Percentiles rank a stretch among this genome's conserved stretches.
Evolutionary conservation across 2,329 filamentous ascomycete genomes (phyloP).

Genomic region (Hymenoscyphus fructigenus): DNA sequence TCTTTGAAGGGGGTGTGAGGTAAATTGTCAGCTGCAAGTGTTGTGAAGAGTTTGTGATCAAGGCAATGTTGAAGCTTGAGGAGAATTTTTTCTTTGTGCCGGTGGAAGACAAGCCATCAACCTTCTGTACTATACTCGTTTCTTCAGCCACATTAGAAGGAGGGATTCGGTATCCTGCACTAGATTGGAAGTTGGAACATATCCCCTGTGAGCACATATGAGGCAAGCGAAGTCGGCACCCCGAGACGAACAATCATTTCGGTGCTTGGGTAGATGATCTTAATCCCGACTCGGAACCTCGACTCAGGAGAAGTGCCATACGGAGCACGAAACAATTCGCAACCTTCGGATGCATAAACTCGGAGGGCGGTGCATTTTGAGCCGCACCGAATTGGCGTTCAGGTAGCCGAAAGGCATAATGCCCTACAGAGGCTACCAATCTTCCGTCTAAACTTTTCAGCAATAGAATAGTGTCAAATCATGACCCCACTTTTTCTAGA

Average conservation of each 20-base stretch:
- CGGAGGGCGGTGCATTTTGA: neutral
- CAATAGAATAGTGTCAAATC: too few species aligned
- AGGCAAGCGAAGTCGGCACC: neutral
- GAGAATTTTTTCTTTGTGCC: neutral
- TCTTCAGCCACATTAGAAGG: neutral
- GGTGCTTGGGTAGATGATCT: too few species aligned
- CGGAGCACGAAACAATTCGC: neutral
- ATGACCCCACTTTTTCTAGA: too few species aligned
- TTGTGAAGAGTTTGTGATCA: neutral
- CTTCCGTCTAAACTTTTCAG: neutral
- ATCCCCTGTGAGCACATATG: neutral
- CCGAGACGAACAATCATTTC: neutral
- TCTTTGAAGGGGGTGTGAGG: neutral
- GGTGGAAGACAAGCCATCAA: neutral
- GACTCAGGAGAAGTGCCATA: neutral
- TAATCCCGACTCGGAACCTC: neutral
- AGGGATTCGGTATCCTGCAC: neutral
- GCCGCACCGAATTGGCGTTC: neutral
- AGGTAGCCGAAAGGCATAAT: neutral
- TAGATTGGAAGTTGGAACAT: neutral
- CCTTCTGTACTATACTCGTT: neutral
- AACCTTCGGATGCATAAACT: neutral
- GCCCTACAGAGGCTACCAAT: neutral
- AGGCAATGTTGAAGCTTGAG: neutral
- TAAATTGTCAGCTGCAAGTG: neutral